Evolutionary conservation across 1,284 basidiomycete species (phyloP), one percentile per base, ranked within the genome.

Genomic region (Trametes pubescens): DNA sequence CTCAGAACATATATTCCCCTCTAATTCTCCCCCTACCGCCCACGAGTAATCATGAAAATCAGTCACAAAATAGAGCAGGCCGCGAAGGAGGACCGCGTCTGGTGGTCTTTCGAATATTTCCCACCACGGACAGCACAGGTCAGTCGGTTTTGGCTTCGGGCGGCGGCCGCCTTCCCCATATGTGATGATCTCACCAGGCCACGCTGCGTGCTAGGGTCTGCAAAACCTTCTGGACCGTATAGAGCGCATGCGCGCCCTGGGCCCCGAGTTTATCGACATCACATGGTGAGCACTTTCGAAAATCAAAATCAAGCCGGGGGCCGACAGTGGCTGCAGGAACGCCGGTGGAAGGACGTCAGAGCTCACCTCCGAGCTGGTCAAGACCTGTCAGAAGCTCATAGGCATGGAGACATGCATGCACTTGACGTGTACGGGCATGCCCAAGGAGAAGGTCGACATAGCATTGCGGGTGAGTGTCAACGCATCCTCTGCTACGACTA

Each of bases 391-490:
- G 78, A 86, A 92, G 61, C 82, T 94, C 32, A 94, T 99, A 76
- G 96, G 96, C 2, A 86, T 98, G 51, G 95, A 98, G 81, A 95
- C 95, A 26, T 99, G 96, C 81, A 96, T 99, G 93, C 97, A 99
- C 79, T 80, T 99, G 68, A 99, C 96, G 47, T 99, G 97, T 76
- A 99, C 97, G 38, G 98, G 98, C 80, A 98, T 98, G 96, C 95
- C 95, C 29, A 86, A 85, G 74, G 92, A 94, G 75, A 98, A 98
- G 78, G 94, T 98, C 52, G 95, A 97, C 78, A 89, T 91, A 72
- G 96, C 96, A 24, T 82, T 98, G 54, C 80, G 83, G 75, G 94
- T 95, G 72, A 69, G 91, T 83, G 61, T 24, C 54, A 61, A 29
- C 2, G 5, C 13, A 32, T 4, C 29, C 3, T 32, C 4, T 32